Evolutionary conservation across 306 rosid genomes (phyloP).

Genomic region (Purshia tridentata): DNA sequence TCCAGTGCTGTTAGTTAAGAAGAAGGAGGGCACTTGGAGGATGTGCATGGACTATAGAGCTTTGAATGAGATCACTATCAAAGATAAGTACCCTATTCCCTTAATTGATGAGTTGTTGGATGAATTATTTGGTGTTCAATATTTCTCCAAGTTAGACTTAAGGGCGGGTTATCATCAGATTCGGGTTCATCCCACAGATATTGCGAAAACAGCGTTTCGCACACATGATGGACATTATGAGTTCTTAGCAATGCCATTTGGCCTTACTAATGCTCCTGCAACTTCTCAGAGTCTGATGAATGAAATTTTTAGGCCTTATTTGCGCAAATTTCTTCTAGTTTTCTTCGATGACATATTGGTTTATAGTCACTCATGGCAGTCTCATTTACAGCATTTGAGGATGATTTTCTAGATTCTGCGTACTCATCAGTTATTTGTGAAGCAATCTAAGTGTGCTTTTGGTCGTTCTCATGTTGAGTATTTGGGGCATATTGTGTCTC

Average conservation of each 20-base stretch:
- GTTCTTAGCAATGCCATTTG: background rate
- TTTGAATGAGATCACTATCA: background rate
- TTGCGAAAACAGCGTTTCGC: background rate
- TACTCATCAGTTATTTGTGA: background rate
- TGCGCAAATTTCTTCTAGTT: background rate
- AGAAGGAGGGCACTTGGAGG: background rate
- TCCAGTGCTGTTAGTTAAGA: background rate
- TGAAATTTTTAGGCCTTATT: background rate
- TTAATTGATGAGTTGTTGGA: background rate
- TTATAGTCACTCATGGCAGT: background rate
- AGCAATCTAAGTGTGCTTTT: background rate
- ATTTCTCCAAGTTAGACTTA: background rate
- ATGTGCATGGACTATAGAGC: background rate
- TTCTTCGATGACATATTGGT: background rate
- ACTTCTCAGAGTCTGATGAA: background rate
- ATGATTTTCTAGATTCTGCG: background rate
- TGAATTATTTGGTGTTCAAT: background rate
- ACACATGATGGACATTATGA: conserved; percentile 7
- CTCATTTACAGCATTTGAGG: background rate
- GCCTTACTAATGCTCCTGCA: background rate
- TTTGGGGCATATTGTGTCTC: background rate
- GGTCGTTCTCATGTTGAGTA: background rate
- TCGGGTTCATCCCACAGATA: background rate
- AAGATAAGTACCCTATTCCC: background rate
- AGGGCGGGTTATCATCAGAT: background rate